Conservation (phyloP, 108 stramenopile species). For the Skeletonema potamos region DNA sequence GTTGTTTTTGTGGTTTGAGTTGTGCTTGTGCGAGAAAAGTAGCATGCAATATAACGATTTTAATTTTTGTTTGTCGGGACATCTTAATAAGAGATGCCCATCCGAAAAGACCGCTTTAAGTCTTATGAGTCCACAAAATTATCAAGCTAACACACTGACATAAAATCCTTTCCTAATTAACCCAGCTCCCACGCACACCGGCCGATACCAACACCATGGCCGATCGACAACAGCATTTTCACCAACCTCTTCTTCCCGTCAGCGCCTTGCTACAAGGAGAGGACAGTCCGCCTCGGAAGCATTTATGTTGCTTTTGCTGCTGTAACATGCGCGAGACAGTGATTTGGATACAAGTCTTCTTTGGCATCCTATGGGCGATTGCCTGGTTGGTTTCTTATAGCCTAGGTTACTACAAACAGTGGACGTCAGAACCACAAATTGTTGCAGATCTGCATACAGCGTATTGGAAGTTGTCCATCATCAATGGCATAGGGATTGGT, state of each 20-base stretch:
- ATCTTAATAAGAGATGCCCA: too few species aligned
- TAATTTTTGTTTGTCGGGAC: too few species aligned
- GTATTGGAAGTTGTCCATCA: neutral
- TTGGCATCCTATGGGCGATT: constrained; percentile 9
- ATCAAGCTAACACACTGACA: neutral
- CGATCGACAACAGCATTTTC: neutral
- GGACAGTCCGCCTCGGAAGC: neutral
- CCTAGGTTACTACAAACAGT: neutral
- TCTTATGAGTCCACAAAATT: too few species aligned
- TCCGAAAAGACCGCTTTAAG: too few species aligned
- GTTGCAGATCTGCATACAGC: neutral
- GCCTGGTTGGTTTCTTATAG: neutral
- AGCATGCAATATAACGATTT: too few species aligned
- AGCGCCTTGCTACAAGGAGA: neutral
- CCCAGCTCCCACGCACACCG: neutral
- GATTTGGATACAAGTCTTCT: constrained; percentile 6
- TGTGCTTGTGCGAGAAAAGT: too few species aligned
- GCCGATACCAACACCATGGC: neutral
- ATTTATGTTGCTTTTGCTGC: constrained; percentile 4
- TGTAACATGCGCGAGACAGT: neutral
- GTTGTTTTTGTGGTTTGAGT: neutral
- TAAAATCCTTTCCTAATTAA: too few species aligned
- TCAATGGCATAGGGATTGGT: neutral
- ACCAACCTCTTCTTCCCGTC: neutral
- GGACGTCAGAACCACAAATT: constrained; percentile 3